These are phyloP conservation scores for Sporopachydermia cereana DNA, from an alignment of 1,139 yeast species.

Conservation along the genomic window DNA sequence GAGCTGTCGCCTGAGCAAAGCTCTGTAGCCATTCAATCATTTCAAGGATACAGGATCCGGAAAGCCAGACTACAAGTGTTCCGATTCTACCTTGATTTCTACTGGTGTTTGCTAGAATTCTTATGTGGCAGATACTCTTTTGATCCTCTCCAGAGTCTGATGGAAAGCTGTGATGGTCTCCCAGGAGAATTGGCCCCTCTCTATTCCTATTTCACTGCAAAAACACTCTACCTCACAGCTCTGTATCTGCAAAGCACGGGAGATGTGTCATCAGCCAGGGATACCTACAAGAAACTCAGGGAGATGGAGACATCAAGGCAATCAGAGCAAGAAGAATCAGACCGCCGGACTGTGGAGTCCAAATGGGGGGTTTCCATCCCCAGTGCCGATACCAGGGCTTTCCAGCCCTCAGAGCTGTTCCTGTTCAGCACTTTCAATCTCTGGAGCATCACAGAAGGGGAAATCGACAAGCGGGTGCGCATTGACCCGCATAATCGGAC, in stretches of 20 bases:
- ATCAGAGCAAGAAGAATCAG: background rate
- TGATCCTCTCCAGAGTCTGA: background rate
- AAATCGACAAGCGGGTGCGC: background rate
- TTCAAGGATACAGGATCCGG: background rate
- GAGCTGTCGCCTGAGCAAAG: conserved; percentile 5
- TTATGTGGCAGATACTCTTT: background rate
- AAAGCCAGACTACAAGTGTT: conserved; percentile 6
- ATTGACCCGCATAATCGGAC: background rate
- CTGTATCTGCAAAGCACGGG: conserved; percentile 6
- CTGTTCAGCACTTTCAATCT: background rate
- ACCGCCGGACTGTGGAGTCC: background rate
- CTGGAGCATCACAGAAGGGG: conserved; percentile 5
- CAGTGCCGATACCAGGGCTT: conserved; percentile 1
- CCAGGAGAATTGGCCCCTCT: background rate
- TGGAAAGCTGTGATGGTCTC: background rate
- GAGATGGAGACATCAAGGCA: background rate
- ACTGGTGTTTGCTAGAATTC: conserved; percentile 1
- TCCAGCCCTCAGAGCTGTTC: conserved; percentile 3
- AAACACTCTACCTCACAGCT: conserved; percentile 6
- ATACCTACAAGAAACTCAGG: conserved; percentile 4
- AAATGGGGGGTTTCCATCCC: conserved; percentile 5
- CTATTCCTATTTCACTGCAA: conserved; percentile 2
- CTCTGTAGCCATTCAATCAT: conserved; percentile 2
- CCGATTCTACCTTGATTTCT: background rate
- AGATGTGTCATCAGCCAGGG: background rate